Conservation (phyloP, 225 moss, liverwort and hornwort genomes). For the Marchantia polymorpha region DNA sequence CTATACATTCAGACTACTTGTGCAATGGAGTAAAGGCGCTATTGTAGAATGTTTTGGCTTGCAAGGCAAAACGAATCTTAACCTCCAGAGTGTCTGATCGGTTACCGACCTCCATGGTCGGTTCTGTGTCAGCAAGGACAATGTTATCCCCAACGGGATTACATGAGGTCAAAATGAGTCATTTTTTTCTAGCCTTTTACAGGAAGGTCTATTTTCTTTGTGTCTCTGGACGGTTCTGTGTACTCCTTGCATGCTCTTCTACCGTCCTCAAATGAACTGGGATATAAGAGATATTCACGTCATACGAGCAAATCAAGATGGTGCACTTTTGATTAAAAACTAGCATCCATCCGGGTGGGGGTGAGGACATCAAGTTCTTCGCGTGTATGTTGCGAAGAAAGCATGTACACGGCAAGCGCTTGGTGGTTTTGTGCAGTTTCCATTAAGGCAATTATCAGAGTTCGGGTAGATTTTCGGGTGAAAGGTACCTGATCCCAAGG, state of each 20-base stretch:
- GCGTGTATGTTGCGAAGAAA: background rate
- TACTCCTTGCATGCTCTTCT: background rate
- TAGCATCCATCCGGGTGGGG: background rate
- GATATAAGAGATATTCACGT: background rate
- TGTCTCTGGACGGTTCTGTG: background rate
- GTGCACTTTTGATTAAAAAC: background rate
- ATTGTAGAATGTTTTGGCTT: constrained; percentile 3
- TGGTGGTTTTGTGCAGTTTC: background rate
- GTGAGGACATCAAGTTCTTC: background rate
- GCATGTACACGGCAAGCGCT: background rate
- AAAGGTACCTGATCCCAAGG: background rate
- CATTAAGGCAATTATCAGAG: background rate
- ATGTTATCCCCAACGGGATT: background rate
- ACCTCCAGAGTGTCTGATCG: background rate
- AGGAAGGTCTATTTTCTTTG: background rate
- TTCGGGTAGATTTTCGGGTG: background rate
- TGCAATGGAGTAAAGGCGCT: constrained; percentile 8
- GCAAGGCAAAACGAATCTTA: background rate
- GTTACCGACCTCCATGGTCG: background rate
- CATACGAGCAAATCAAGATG: background rate
- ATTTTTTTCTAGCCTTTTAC: constrained; percentile 8
- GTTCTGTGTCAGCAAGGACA: background rate
- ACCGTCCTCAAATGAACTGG: background rate
- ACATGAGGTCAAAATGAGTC: constrained; percentile 10
- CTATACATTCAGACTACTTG: background rate